Conservation (phyloP, 345 rosid species). For the Eucalyptus cloeziana region DNA sequence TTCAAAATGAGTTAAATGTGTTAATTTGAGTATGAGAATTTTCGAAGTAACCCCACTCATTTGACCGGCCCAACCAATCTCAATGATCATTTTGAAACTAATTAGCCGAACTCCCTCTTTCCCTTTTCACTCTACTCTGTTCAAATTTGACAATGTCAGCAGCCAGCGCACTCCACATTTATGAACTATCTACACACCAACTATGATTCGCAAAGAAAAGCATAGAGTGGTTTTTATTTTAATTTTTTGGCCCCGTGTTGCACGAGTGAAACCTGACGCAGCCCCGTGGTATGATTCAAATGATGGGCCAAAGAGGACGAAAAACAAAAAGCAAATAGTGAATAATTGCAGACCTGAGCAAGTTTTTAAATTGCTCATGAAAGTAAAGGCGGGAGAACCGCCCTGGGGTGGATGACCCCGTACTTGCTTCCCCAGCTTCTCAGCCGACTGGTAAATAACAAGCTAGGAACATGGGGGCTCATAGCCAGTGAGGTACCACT, state of each 20-base stretch:
- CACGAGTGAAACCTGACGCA: background rate
- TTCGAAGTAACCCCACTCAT: fast-evolving
- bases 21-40: too few relatives aligned
- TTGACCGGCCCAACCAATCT: background rate
- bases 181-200: background rate
- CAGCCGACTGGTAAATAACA: too few relatives aligned
- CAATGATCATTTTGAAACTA: background rate
- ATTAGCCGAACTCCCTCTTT: background rate
- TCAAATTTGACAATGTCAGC: background rate
- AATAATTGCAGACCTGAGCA: too few relatives aligned
- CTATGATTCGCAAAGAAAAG: background rate
- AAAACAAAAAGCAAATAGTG: background rate
- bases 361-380: too few relatives aligned
- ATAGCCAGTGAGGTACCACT: too few relatives aligned
- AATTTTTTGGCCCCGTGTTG: background rate
- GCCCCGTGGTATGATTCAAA: background rate
- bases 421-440: too few relatives aligned
- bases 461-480: too few relatives aligned
- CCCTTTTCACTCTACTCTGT: background rate
- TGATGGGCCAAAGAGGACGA: background rate
- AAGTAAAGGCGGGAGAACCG: too few relatives aligned
- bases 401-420: too few relatives aligned
- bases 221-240: background rate
- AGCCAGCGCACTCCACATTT: fast-evolving
- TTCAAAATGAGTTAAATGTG: too few relatives aligned